Evolutionary conservation across 768 basidiomycete genomes (phyloP), one percentile per base, ranked within the genome.

Genomic region (Kwoniella botswanensis): DNA sequence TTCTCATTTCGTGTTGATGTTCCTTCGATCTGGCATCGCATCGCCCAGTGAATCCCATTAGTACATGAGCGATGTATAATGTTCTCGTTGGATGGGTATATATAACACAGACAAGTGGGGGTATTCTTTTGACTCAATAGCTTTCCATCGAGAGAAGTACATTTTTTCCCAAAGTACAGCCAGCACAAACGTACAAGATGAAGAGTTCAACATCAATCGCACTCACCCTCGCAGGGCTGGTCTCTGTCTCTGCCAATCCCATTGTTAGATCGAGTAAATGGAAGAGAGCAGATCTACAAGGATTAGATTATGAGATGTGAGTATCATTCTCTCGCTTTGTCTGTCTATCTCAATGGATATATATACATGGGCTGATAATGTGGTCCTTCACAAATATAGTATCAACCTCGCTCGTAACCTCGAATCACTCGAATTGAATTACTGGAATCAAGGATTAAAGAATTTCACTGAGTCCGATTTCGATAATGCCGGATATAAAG

Each of bases 351-450:
- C 26, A 26, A 26, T 26, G 26, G 26, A 26, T 26, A 26, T 26
- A 26, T 26, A 26, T 26, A 26, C 18, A 21, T 61, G 2, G 11
- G 7, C 24, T 41, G 44, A 53, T 24, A 22, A 41, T 56, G 4
- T 35, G 41, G 46, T 44, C 46, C 15, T 59, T 24, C 50, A 10
- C 53, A 18, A 18, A 13, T 11, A 57, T n/a, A 74, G 70, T 53
- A 55, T 74, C 67, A 74, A 74, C 46, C 67, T 74, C n/a, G 73
- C 73, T 18, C 60, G 73, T 44, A 74, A 74, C 53, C 63, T 74
- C 50, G 73, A 74, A 60, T 71, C 73, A 9, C 63, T 74, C 10
- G 68, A 74, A 50, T 60, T 71, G 61, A 63, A 54, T 52, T 68
- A 68, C 63, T 74, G 73, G 73, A 69, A 71, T 42, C 73, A 74